Evolutionary conservation across 805 yeast species (phyloP), one percentile per base, ranked within the genome.

Genomic region (Jamesozyma lodderae): DNA sequence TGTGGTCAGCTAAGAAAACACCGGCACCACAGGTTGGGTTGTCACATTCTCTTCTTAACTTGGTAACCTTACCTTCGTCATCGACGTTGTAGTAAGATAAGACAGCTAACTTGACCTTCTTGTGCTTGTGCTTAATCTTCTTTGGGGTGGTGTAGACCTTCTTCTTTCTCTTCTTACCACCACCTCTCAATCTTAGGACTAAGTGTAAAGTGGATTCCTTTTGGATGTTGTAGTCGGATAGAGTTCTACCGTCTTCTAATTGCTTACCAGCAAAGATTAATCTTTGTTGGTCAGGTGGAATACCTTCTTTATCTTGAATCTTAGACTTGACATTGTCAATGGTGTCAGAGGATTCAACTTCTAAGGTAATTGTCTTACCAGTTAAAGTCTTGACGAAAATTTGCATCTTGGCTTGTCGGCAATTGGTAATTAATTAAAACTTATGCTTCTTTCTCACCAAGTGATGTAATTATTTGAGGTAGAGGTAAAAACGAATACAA

Each of bases 161-260:
- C 96, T 92, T 92, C 92, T 92, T 92, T 81, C 95, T 90, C 92
- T 92, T 92, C 85, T 88, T 92, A 78, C 95, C 95, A 74, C 95
- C 96, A 76, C 97, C 97, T 77, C 96, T 85, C 68, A 90, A 83
- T 79, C 96, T 87, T 54, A 90, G 75, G 52, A 90, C 97, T 73
- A 90, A 79, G 70, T 90, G 96, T 40, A 88, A 70, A 46, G 96
- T 88, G 49, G 96, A 86, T 73, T 88, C 96, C 77, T 88, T 88
- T 73, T 87, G 95, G 68, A 88, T 88, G 82, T 88, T 88, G 90
- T 88, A 88, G 73, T 88, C 96, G 51, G 95, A 81, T 49, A 88
- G 72, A 48, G 96, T 88, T 77, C 96, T 84, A 55, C 96, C 96
- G 50, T 83, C 92, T 70, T 86, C 95, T 66, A 87, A 79, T 72